These are phyloP conservation scores for Metarhizium sp. DNA, from an alignment of 2,329 filamentous ascomycete genomes.

Conservation along the genomic window DNA sequence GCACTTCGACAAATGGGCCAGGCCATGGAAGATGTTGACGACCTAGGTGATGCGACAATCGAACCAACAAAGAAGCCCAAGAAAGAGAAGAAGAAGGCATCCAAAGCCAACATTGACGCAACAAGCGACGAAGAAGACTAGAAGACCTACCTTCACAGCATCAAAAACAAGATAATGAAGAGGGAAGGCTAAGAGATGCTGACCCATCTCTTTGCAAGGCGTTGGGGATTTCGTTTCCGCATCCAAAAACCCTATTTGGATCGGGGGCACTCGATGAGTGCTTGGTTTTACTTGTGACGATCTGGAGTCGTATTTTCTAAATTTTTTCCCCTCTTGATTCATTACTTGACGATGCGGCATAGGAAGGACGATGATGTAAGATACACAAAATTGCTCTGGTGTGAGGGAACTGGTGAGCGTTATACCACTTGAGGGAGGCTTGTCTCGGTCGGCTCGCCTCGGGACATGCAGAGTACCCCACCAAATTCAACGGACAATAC, in stretches of 20 bases:
- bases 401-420: too few relatives aligned
- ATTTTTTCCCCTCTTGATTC: too few relatives aligned
- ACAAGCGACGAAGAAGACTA: conserved; percentile 52
- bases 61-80: conserved; percentile 16
- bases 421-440: too few relatives aligned
- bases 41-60: conserved; percentile 16
- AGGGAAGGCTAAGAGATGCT: background rate
- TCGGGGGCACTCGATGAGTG: too few relatives aligned
- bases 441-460: too few relatives aligned
- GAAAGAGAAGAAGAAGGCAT: conserved; percentile 31
- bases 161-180: background rate
- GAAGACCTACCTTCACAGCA: background rate
- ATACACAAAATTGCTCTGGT: too few relatives aligned
- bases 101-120: conserved; percentile 52
- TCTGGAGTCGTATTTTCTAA: too few relatives aligned
- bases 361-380: too few relatives aligned
- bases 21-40: conserved; percentile 25
- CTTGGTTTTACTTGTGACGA: too few relatives aligned
- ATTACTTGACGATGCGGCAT: too few relatives aligned
- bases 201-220: background rate
- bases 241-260: background rate
- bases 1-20: conserved; percentile 41
- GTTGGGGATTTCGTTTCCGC: background rate
- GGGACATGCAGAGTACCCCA: too few relatives aligned
- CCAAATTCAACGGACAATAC: background rate